phyloP scores from a whole-genome alignment of 2,329 filamentous ascomycete species.

The Pseudocercospora fuligena region DNA sequence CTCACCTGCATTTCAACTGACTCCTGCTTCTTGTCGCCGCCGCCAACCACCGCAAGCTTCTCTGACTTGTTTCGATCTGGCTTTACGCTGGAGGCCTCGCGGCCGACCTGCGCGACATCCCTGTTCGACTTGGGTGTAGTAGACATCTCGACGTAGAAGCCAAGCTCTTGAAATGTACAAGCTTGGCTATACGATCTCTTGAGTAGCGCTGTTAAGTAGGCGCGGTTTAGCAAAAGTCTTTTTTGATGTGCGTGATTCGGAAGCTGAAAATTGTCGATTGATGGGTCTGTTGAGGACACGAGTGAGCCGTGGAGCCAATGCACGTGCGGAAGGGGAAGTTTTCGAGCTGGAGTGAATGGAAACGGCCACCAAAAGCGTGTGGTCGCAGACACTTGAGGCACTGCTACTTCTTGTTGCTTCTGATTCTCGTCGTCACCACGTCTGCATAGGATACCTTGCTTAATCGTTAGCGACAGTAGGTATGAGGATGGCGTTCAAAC shows the following conservation, averaged over 20 bases:
- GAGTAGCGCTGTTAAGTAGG: background rate
- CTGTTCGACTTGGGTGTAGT: background rate
- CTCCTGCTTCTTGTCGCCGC: background rate
- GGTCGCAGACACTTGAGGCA: too few relatives aligned
- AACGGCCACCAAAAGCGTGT: background rate
- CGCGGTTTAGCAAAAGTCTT: background rate
- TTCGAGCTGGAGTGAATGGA: background rate
- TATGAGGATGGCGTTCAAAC: too few relatives aligned
- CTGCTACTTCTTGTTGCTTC: too few relatives aligned
- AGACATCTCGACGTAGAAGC: background rate
- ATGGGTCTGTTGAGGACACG: background rate
- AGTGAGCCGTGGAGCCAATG: too few relatives aligned
- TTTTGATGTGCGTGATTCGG: background rate
- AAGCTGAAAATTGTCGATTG: background rate
- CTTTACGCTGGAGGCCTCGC: background rate
- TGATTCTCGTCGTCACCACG: too few relatives aligned
- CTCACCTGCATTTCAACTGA: background rate
- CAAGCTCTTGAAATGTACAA: too few relatives aligned
- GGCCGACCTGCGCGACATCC: background rate
- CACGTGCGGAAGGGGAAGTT: background rate
- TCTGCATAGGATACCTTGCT: too few relatives aligned
- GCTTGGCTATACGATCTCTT: too few relatives aligned
- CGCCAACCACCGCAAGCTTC: background rate
- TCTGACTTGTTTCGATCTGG: background rate
- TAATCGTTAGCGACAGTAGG: too few relatives aligned